A percentile compares a stretch with the other conserved stretches of the same genome.
Evolutionary conservation across 345 rosid genomes (phyloP).

Genomic region (Carallia brachiata): DNA sequence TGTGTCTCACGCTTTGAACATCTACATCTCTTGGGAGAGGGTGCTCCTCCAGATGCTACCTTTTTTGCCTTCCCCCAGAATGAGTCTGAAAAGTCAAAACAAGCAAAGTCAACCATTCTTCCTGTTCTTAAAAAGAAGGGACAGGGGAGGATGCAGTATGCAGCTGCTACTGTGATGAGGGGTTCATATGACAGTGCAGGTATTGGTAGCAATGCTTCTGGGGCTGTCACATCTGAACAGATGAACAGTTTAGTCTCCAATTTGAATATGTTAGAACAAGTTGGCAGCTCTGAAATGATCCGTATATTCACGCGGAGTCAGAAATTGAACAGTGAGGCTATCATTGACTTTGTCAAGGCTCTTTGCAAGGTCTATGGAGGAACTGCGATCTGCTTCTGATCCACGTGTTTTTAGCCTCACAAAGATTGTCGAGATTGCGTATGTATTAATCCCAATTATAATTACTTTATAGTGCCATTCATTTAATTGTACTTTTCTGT

Average conservation of each 20-base stretch:
- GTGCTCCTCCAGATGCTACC: slow-evolving; percentile 98
- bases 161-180: slow-evolving; percentile 85
- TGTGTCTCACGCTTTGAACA: slow-evolving; percentile 99
- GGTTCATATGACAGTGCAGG: slow-evolving; percentile 99
- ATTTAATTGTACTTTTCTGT: not conserved
- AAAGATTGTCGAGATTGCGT: slow-evolving; percentile 99
- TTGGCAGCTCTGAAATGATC: slow-evolving; percentile 95
- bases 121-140: slow-evolving; percentile 87
- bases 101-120: slow-evolving; percentile 58
- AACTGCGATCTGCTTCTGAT: slow-evolving; percentile 87
- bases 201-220: slow-evolving; percentile 66
- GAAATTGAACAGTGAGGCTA: slow-evolving; percentile 96
- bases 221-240: slow-evolving; percentile 82
- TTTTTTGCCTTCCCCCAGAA: slow-evolving; percentile 89
- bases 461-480: slow-evolving; percentile 13
- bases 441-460: slow-evolving; percentile 31
- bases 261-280: slow-evolving; percentile 94
- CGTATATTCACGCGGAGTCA: slow-evolving; percentile 91
- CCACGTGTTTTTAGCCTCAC: slow-evolving; percentile 98
- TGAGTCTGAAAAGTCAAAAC: slow-evolving; percentile 83
- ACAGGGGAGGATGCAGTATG: slow-evolving; percentile 81
- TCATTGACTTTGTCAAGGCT: slow-evolving; percentile 91
- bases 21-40: slow-evolving; percentile 97
- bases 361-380: slow-evolving; percentile 97
- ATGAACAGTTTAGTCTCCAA: slow-evolving; percentile 88